A percentile compares a stretch with the other conserved stretches of the same genome.
Conservation (phyloP, 768 basidiomycete species). For the Mycena galopus region DNA sequence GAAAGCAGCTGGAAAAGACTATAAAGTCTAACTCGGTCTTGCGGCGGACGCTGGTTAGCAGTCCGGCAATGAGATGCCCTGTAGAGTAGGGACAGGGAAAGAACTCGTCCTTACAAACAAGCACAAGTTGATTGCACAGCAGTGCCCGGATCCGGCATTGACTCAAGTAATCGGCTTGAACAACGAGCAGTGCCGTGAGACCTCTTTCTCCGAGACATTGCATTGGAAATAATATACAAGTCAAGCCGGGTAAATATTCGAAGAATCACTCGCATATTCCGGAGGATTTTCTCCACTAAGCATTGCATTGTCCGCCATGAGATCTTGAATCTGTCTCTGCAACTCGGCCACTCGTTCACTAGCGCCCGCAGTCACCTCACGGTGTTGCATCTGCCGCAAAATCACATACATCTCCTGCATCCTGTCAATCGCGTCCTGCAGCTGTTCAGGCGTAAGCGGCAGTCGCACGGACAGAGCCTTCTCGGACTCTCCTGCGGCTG, state of each 20-base stretch:
- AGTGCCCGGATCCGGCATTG: neutral
- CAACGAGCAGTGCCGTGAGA: neutral
- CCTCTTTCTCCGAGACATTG: neutral
- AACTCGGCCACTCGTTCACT: conserved; percentile 8
- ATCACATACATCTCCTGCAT: conserved; percentile 28
- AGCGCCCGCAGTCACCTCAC: neutral
- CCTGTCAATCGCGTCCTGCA: conserved; percentile 16
- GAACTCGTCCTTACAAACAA: neutral
- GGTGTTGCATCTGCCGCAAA: conserved; percentile 13
- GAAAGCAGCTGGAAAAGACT: conserved; percentile 67
- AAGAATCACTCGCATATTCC: too few relatives aligned
- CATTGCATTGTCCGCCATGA: conserved; percentile 21
- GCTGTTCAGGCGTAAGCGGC: neutral
- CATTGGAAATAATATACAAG: neutral
- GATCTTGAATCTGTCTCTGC: conserved; percentile 24
- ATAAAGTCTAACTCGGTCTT: conserved; percentile 56
- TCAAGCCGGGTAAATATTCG: too few relatives aligned
- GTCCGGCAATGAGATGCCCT: conserved; percentile 40
- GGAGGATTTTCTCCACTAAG: conserved; percentile 22
- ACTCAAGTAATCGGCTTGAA: neutral
- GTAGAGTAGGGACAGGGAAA: conserved; percentile 29
- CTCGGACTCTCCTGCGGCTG: neutral
- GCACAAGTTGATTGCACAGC: too few relatives aligned
- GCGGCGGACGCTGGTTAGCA: conserved; percentile 54
- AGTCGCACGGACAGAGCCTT: conserved; percentile 1